phyloP scores from a whole-genome alignment of 805 yeast genomes.

The Kodamaea fukazawae region DNA sequence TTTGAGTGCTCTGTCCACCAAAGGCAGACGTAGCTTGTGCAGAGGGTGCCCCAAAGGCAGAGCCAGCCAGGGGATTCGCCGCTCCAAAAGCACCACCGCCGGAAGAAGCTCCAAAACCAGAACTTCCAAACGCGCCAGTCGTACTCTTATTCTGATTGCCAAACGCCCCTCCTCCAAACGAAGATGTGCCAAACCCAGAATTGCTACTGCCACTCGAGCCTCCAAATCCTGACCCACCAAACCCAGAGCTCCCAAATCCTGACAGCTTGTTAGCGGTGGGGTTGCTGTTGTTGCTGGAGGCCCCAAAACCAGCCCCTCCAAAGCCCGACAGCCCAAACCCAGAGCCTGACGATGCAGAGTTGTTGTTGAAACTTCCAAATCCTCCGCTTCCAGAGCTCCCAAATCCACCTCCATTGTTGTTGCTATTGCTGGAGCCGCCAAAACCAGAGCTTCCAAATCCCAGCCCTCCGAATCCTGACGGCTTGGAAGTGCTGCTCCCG shows the following conservation, averaged over 20 bases:
- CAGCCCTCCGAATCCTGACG: conserved; percentile 7
- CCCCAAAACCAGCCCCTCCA: conserved; percentile 20
- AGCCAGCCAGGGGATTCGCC: background rate
- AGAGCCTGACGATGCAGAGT: too few relatives aligned
- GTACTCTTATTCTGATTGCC: background rate
- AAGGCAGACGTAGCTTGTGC: conserved; percentile 6
- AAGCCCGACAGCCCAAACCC: conserved; percentile 4
- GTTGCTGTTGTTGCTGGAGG: conserved; percentile 7
- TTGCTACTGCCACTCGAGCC: conserved; percentile 10
- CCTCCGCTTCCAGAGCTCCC: conserved; percentile 13
- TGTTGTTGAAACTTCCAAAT: too few relatives aligned
- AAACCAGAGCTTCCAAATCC: conserved; percentile 15
- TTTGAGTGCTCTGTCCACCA: conserved; percentile 3
- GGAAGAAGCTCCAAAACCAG: conserved; percentile 16
- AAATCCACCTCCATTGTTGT: conserved; percentile 11
- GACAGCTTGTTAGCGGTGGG: background rate
- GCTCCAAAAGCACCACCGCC: conserved; percentile 6
- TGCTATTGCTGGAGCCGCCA: conserved; percentile 5
- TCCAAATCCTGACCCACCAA: conserved; percentile 19
- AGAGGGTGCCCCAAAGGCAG: conserved; percentile 3
- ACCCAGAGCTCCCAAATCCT: conserved; percentile 14
- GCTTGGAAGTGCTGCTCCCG: conserved; percentile 12
- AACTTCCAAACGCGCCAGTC: conserved; percentile 16
- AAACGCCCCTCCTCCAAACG: conserved; percentile 10
- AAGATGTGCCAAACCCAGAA: conserved; percentile 7